Evolutionary conservation across 2,329 filamentous ascomycete genomes (phyloP), one percentile per base, ranked within the genome.

Genomic region (Nigrograna mackinnonii): DNA sequence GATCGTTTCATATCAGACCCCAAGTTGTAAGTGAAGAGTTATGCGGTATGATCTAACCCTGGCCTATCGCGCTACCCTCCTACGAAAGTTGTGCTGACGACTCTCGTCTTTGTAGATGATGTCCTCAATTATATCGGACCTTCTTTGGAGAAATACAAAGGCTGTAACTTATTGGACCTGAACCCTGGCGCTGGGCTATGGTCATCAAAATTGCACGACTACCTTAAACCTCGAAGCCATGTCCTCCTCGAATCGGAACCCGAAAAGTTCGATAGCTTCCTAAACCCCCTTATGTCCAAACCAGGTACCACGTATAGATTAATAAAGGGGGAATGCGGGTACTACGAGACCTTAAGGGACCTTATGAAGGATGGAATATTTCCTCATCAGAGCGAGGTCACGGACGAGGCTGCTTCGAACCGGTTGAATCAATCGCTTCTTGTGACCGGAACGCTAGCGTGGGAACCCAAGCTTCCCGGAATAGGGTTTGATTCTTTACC

Each of bases 91-190:
- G 9, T 9, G n/a, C 24, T 28, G 24, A 28, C 24, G n/a, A 9
- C n/a, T 28, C n/a, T 28, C 24, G 9, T n/a, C n/a, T n/a, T 9
- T 28, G 30, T 42, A 84, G 87, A 90, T 59, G 84, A 92, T 55
- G 72, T 87, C 12, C 56, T 95, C 34, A 64, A 80, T 5, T 88
- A 88, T 46, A 71, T 95, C n/a, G 82, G 79, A 2, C 78, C 80
- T 1, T 83, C 83, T 3, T 77, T 97, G 14, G 72, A 82, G 22
- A 79, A 82, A 33, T 85, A 94, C 66, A 73, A 76, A 37, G 88
- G 89, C 40, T 91, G 91, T 69, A 91, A 95, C 57, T 79, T 97
- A 33, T 74, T 99, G 56, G 92, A 97, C 62, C 74, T 96, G 42
- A 89, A 91, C 64, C 92, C 92, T 0, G 91, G 91, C 12, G 73